These are phyloP conservation scores for Starmera dryadoides DNA, from an alignment of 805 yeast genomes.

Conservation along the genomic window DNA sequence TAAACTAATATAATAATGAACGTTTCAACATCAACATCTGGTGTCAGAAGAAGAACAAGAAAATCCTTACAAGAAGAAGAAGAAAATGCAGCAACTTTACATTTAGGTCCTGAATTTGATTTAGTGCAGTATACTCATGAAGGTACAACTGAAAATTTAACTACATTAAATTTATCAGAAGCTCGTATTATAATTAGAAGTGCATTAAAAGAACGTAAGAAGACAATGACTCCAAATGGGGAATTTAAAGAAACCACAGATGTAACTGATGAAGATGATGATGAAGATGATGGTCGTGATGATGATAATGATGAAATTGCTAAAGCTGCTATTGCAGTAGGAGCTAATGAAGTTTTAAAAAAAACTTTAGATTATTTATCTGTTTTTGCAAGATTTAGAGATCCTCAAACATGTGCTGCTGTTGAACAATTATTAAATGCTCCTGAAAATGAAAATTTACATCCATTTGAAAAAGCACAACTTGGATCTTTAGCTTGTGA, in stretches of 20 bases:
- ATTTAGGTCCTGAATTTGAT: slow-evolving; percentile 91
- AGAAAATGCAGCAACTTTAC: slow-evolving; percentile 83
- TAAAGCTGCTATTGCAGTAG: slow-evolving; percentile 51
- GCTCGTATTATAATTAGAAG: slow-evolving; percentile 86
- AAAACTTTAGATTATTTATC: slow-evolving; percentile 85
- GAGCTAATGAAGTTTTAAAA: slow-evolving; percentile 81
- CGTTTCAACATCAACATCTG: slow-evolving; percentile 81
- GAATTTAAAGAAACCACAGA: slow-evolving; percentile 26
- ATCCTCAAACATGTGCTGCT: slow-evolving; percentile 86
- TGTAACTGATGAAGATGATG: slow-evolving; percentile 15
- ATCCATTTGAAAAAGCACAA: slow-evolving; percentile 95
- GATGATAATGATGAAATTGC: slow-evolving; percentile 26
- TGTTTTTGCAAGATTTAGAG: slow-evolving; percentile 84
- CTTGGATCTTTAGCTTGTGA: slow-evolving; percentile 85
- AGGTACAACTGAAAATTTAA: slow-evolving; percentile 69
- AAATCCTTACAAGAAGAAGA: slow-evolving; percentile 67
- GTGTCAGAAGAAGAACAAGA: slow-evolving; percentile 69
- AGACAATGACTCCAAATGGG: slow-evolving; percentile 39
- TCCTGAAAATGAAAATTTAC: slow-evolving; percentile 69
- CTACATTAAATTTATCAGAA: slow-evolving; percentile 83
- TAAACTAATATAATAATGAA: slow-evolving; percentile 44
- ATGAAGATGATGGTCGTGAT: slow-evolving; percentile 17
- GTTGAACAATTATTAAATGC: slow-evolving; percentile 79
- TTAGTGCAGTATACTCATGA: slow-evolving; percentile 72
- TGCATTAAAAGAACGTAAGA: slow-evolving; percentile 71